These are phyloP conservation scores for Gossypioides kirkii DNA, from an alignment of 345 rosid genomes.

Conservation along the genomic window DNA sequence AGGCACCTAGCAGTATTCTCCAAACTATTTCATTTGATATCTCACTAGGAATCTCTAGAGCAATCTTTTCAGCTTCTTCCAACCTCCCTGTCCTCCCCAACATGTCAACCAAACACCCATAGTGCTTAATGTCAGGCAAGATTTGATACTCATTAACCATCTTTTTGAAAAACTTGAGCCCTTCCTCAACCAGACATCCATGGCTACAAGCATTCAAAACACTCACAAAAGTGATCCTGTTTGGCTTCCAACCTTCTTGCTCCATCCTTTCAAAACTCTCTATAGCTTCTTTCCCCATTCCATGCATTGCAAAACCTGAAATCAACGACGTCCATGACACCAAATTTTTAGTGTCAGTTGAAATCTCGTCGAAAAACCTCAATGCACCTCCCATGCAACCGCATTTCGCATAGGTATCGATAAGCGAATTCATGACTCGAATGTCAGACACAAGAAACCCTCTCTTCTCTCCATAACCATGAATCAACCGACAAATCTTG, in stretches of 20 bases:
- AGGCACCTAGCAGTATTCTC: conserved; percentile 81
- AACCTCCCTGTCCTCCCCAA: conserved; percentile 74
- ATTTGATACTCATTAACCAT: conserved; percentile 50
- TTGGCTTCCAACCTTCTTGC: conserved; percentile 49
- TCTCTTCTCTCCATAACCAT: conserved; percentile 35
- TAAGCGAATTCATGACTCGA: conserved; percentile 30
- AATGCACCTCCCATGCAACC: conserved; percentile 58
- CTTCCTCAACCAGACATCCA: conserved; percentile 72
- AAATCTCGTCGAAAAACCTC: conserved; percentile 48
- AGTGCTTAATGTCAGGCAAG: conserved; percentile 60
- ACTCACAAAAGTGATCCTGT: conserved; percentile 67
- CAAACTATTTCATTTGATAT: conserved; percentile 52
- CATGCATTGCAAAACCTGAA: conserved; percentile 77
- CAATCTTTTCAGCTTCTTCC: conserved; percentile 72
- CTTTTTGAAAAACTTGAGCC: conserved; percentile 51
- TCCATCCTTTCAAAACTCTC: conserved; percentile 53
- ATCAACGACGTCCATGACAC: conserved; percentile 83
- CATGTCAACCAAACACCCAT: conserved; percentile 78
- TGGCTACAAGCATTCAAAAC: conserved; percentile 84
- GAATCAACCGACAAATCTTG: conserved; percentile 51
- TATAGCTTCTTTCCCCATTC: conserved; percentile 73
- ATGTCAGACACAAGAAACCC: neutral
- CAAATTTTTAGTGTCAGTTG: conserved; percentile 41
- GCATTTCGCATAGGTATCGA: conserved; percentile 72
- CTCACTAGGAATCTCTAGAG: conserved; percentile 49